Evolutionary conservation across 2,329 filamentous ascomycete genomes (phyloP), one percentile per base, ranked within the genome.

Genomic region (Pestalotiopsis sp.): DNA sequence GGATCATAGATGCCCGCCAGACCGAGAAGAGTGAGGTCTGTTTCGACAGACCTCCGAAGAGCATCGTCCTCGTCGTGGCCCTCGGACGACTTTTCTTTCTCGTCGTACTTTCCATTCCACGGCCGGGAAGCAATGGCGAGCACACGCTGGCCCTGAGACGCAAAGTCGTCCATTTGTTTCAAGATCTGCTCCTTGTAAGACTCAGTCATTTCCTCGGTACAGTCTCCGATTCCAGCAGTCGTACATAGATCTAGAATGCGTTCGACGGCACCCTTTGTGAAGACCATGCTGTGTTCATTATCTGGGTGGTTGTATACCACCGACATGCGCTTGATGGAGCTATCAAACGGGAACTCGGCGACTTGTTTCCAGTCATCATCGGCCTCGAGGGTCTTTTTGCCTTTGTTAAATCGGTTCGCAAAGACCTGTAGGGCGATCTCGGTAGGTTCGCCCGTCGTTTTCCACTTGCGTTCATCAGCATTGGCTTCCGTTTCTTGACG

Each of bases 1-100:
- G 94, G 94, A 73, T 97, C 94, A 77, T 96, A 95, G 71, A 97
- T 91, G 68, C 94, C 94, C 63, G 92, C 91, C 11, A 97, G 86
- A n/a, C 94, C 95, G 14, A 93, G 87, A 70, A 97, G 92, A 3
- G 85, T 87, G 39, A 97, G 87, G 38, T 88, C 84, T 45, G 84
- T 82, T 77, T 97, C 94, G 14, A 95, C 86, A 4, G 85, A 81
- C 5, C 83, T 81, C 5, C 94, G 92, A 2, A 86, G 76, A 56
- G 79, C 76, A 65, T 85, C 82, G 6, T 86, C 83, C 4, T 70
- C 72, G 63, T 83, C 80, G 5, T 64, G 66, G 25, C 72, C 73
- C 14, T 71, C 70, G 23, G 68, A 67, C 17, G 70, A 68, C 2
- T 69, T 62, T 7, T 36, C 31, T 61, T 74, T 76, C 52, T 75